Base-by-base conservation (phyloP, 345 rosid species). In the Dovyalis caffra region DNA sequence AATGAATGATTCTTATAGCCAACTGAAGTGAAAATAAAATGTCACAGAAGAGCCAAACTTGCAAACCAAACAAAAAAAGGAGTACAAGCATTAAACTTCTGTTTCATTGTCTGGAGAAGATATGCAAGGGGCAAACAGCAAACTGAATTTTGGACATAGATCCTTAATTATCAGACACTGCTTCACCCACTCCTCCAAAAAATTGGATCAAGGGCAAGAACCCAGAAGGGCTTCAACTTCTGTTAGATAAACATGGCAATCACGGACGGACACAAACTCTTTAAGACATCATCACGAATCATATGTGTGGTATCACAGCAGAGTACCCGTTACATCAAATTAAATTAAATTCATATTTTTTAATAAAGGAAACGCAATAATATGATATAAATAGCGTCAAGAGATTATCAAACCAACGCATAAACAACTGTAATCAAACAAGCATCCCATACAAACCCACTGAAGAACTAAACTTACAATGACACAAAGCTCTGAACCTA, bases 31-130 rank as follows among this genome's bases (percentile, higher is more conserved):
- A 1, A 49, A 45, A 10, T 26, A 62, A 34, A 53, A 75, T 86
- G 80, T 83, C 38, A 83, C 86, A 85, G 85, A 86, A 90, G 77
- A 85, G 92, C 87, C 89, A 86, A 87, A 85, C 90, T 87, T 78
- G 90, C 79, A 83, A 70, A 35, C 79, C 85, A 82, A 68, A 40
- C n/a, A 78, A 47, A 77, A 21, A 66, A 73, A 73, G 28, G 66
- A 63, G 68, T 40, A 73, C 84, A 83, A 81, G 83, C 87, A 88
- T 86, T 88, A 87, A 75, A 80, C 78, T 75, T 83, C 83, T 66
- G 85, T 71, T 76, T 79, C 49, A 76, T 3, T 85, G 29, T 90
- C 40, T 38, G 87, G 84, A 85, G 87, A 82, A 79, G 86, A 69
- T 61, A 56, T 5, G 21, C 47, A 71, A 65, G 60, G 66, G 86